Evolutionary conservation across 2,329 filamentous ascomycete genomes (phyloP).

Genomic region (Colletotrichum musicola): DNA sequence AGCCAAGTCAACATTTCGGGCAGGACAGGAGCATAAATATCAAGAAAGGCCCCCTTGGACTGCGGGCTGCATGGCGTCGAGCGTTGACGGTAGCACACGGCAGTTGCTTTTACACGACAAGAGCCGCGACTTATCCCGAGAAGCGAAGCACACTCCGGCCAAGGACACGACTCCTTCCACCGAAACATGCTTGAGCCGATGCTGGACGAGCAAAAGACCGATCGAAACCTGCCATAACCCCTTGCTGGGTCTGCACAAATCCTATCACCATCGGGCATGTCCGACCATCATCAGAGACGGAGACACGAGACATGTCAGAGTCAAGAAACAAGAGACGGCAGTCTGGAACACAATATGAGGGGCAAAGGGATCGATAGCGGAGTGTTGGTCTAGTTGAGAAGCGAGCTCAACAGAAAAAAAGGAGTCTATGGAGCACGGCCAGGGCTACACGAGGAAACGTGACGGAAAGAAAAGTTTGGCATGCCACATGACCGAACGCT

Average conservation of each 20-base stretch:
- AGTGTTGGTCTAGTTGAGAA: not conserved
- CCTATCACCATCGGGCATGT: not conserved
- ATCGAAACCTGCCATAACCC: not conserved
- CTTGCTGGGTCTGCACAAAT: not conserved
- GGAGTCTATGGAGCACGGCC: not conserved
- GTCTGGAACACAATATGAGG: not conserved
- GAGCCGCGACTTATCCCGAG: not conserved
- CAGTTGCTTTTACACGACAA: not conserved
- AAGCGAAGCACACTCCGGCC: conserved; percentile 27
- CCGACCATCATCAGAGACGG: not conserved
- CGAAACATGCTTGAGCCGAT: conserved; percentile 7
- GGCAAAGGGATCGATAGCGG: not conserved
- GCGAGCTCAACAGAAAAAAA: conserved; percentile 16
- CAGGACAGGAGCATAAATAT: conserved; percentile 13
- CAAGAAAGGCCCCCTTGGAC: not conserved
- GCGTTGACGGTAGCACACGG: not conserved
- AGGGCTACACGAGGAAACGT: not conserved
- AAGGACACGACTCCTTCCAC: not conserved
- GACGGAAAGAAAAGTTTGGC: conserved; percentile 7
- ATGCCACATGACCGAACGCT: conserved; percentile 8
- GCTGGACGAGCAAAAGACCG: not conserved
- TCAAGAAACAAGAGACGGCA: not conserved
- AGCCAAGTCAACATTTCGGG: conserved; percentile 1
- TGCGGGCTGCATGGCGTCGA: not conserved
- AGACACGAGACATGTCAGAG: not conserved